Evolutionary conservation across 345 rosid genomes (phyloP).

Genomic region (Sisymbrium irio): DNA sequence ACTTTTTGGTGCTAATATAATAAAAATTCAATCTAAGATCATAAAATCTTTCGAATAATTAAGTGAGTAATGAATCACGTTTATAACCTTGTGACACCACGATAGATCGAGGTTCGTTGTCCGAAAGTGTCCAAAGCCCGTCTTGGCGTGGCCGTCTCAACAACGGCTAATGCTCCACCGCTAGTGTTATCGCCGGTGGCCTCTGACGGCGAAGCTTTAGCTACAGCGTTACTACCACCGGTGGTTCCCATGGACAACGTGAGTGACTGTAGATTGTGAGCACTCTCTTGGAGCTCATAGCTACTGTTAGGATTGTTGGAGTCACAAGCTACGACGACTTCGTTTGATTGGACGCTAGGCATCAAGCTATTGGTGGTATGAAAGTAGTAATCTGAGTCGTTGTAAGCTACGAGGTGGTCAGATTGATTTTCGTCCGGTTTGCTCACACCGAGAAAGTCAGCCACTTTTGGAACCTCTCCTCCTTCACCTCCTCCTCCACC

Average conservation of each 20-base stretch:
- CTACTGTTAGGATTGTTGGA: slow-evolving; percentile 33
- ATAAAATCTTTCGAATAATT: background rate
- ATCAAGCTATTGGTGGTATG: slow-evolving; percentile 47
- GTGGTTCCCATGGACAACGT: slow-evolving; percentile 90
- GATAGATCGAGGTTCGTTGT: slow-evolving; percentile 93
- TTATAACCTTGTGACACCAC: slow-evolving; percentile 88
- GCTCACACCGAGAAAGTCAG: slow-evolving; percentile 93
- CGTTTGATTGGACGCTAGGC: slow-evolving; percentile 46
- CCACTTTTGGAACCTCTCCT: slow-evolving; percentile 83
- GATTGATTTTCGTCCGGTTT: slow-evolving; percentile 70
- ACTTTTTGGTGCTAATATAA: background rate
- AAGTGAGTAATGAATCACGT: background rate
- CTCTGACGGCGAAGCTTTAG: slow-evolving; percentile 44
- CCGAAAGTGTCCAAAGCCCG: slow-evolving; percentile 92
- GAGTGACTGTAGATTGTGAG: slow-evolving; percentile 70
- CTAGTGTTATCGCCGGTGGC: slow-evolving; percentile 52
- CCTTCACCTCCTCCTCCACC: slow-evolving; percentile 34
- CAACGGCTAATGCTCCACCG: slow-evolving; percentile 46
- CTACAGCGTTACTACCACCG: slow-evolving; percentile 29
- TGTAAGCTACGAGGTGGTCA: slow-evolving; percentile 60
- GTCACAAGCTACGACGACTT: slow-evolving; percentile 31
- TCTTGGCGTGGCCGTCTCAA: slow-evolving; percentile 65
- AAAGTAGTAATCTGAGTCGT: slow-evolving; percentile 58
- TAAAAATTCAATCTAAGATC: background rate
- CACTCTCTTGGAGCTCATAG: slow-evolving; percentile 72